phyloP scores from a whole-genome alignment of 352 stramenopile genomes.

The Globisporangium emineosum region DNA sequence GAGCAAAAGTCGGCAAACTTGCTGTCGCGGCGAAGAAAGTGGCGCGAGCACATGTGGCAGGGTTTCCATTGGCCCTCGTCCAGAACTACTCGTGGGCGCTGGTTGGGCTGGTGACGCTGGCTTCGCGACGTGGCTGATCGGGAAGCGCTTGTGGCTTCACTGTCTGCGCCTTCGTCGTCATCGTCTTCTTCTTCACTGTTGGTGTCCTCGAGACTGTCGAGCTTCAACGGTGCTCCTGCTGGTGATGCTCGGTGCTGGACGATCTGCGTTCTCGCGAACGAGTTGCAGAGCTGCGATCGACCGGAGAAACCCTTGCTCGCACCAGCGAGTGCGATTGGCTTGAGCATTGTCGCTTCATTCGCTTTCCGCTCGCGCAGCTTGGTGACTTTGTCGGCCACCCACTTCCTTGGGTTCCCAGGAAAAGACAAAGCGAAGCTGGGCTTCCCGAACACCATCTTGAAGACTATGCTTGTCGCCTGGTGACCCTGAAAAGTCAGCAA shows the following conservation, averaged over 20 bases:
- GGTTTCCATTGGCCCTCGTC: conserved; percentile 22
- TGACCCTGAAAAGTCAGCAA: neutral
- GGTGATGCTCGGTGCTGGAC: neutral
- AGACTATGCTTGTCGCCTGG: neutral
- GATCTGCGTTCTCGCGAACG: conserved; percentile 27
- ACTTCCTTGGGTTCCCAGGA: conserved; percentile 2
- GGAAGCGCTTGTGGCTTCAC: neutral
- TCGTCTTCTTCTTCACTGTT: neutral
- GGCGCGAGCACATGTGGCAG: conserved; percentile 36
- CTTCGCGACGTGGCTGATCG: neutral
- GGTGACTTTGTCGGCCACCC: conserved; percentile 3
- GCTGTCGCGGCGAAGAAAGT: conserved; percentile 28
- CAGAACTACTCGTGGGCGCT: conserved; percentile 10
- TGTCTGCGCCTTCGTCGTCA: neutral
- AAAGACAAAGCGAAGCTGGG: neutral
- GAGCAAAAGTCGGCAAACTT: conserved; percentile 34
- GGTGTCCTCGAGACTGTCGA: conserved; percentile 12
- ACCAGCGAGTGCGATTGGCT: conserved; percentile 31
- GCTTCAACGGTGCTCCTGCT: neutral
- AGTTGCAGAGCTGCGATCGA: conserved; percentile 32
- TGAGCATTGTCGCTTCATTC: conserved; percentile 25
- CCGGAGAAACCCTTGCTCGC: conserved; percentile 34
- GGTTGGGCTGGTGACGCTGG: conserved; percentile 8
- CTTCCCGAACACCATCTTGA: neutral
- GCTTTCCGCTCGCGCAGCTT: conserved; percentile 1